Evolutionary conservation across 306 rosid genomes (phyloP).

Genomic region (Sicyos baderoa): DNA sequence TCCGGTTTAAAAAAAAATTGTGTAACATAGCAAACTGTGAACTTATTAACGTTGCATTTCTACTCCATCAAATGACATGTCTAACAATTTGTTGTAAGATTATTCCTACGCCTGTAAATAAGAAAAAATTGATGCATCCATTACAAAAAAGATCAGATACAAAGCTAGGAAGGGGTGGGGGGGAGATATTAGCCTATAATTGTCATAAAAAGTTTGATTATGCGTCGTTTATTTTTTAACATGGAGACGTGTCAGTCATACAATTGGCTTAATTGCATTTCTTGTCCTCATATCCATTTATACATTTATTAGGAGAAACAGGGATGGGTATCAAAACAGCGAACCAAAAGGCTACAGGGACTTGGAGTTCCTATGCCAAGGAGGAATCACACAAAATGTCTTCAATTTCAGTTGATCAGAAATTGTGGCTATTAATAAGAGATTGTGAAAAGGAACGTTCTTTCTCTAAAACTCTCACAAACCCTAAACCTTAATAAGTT

Average conservation of each 20-base stretch:
- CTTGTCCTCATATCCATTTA: background rate
- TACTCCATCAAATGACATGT: background rate
- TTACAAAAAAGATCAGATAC: background rate
- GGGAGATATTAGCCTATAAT: background rate
- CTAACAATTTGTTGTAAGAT: background rate
- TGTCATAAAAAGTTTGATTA: background rate
- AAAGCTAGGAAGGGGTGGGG: background rate
- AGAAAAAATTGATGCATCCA: background rate
- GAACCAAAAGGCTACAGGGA: background rate
- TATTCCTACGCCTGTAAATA: background rate
- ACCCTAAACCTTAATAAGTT: no score
- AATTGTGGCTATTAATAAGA: background rate
- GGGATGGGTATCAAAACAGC: background rate
- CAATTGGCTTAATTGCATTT: background rate
- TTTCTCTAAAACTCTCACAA: no score
- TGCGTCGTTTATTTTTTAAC: background rate
- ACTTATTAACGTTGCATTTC: background rate
- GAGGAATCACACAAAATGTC: background rate
- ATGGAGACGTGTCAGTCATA: background rate
- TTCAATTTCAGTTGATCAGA: background rate
- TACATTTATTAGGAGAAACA: background rate
- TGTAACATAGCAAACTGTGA: background rate
- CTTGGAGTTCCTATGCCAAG: background rate
- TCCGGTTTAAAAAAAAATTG: no score
- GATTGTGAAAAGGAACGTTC: background rate